phyloP scores from a whole-genome alignment of 345 rosid genomes.

The Salix caprea region DNA sequence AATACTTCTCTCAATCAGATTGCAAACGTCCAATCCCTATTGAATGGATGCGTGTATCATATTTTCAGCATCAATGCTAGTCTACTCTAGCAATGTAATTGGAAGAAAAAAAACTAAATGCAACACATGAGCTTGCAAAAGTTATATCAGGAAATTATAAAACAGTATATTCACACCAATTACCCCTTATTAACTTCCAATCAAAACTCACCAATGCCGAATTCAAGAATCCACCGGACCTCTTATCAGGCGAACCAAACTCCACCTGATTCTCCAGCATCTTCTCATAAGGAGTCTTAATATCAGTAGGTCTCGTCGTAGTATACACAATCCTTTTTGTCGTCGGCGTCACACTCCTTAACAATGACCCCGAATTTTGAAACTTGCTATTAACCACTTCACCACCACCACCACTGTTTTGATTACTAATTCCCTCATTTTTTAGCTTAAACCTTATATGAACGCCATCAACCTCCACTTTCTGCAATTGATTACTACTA shows the following conservation, averaged over 20 bases:
- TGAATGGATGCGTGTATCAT: background rate
- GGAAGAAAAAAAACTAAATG: background rate
- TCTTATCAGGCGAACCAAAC: slow-evolving; percentile 86
- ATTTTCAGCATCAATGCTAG: background rate
- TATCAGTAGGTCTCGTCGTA: slow-evolving; percentile 73
- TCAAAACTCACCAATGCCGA: slow-evolving; percentile 62
- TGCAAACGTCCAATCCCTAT: background rate
- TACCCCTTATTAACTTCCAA: background rate
- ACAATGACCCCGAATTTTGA: slow-evolving; percentile 56
- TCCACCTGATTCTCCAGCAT: slow-evolving; percentile 89
- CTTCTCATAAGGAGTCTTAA: slow-evolving; percentile 86
- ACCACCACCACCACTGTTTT: slow-evolving; percentile 29
- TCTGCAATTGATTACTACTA: slow-evolving; percentile 59
- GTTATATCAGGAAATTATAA: background rate
- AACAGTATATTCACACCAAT: background rate
- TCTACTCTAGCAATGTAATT: background rate
- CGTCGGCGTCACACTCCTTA: slow-evolving; percentile 57
- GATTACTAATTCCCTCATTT: slow-evolving; percentile 35
- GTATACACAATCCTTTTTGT: slow-evolving; percentile 62
- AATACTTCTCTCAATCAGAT: background rate
- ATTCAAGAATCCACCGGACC: slow-evolving; percentile 75
- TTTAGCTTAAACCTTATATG: slow-evolving; percentile 77
- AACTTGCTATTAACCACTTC: slow-evolving; percentile 37
- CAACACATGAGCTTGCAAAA: background rate
- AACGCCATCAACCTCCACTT: slow-evolving; percentile 88